Evolutionary conservation across 106 monocot species (phyloP), one percentile per base, ranked within the genome.

Genomic region (Acorus calamus): DNA sequence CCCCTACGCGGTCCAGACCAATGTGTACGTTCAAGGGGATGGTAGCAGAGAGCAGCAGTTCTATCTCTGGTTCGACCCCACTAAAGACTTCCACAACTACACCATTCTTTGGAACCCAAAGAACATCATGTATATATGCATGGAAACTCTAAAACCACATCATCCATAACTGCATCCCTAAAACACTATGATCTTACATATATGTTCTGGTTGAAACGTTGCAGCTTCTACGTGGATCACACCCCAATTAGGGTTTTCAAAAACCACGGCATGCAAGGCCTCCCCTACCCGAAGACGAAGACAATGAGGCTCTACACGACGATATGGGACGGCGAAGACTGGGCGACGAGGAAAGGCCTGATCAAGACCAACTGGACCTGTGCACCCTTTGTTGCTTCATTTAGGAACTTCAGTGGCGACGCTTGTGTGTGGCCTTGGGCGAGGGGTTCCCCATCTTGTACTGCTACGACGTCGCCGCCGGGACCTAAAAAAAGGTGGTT

Each of bases 41-140:
- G 67, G 67, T 6, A 68, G 58, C 47, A 68, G 67, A 49, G 67
- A 68, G 49, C 67, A 68, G 46, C 67, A 68, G 47, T 68, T 68
- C 67, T 2, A 28, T 8, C 57, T 68, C 5, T 68, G 67, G 67
- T 68, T 68, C 49, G 57, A 68, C 57, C 67, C 67, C 14, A 28
- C 67, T 9, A 7, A 7, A 47, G 56, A 57, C 7, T 57, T 68
- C 28, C 28, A 28, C 28, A 28, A 28, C 28, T 28, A 28, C 28
- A 28, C 28, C 28, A 28, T 28, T 28, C 47, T 68, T 2, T 68
- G 68, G 68, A 68, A 68, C 50, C 57, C 68, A 7, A 47, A 49
- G 11, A 13, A 58, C 6, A 50, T 68, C 57, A 68, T 68, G 68
- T 68, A 68, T n/a, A n/a, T n/a, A n/a, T 55, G 12, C 6, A 14